Base-by-base conservation (phyloP, 331 rosid genomes). In the Pyracantha coccinea region DNA sequence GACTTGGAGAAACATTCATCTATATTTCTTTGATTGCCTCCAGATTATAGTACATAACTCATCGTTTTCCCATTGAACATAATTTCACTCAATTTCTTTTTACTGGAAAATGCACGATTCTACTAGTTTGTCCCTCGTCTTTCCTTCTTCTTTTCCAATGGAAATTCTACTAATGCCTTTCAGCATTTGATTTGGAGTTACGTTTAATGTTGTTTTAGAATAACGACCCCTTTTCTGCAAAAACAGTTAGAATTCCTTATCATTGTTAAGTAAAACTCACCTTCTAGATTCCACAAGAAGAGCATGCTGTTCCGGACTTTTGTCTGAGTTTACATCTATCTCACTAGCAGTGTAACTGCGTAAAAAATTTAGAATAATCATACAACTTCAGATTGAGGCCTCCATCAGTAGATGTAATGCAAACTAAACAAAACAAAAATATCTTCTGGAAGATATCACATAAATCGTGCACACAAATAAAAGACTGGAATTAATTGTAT, bases 231-330 rank as follows among this genome's bases (percentile, higher is more conserved):
- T 8, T 27, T 55, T 55, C 24, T 55, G 24, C 25, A 55, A 55
- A 27, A 55, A 20, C 29, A 57, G 20, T 62, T 62, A 62, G 19
- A 62, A 28, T 6, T 7, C 23, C 44, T 31, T 4, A 25, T 31
- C 35, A 52, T 57, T 53, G 23, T 45, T 11, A 76, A 75, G 58
- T 57, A 77, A 19, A 81, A 84, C 79, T 84, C 75, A 91, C 99
- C 96, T 91, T 80, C 88, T 91, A 23, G 98, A 89, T 75, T 91
- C 94, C 83, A 88, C 88, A 73, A 91, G 98, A 59, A 88, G 84
- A 72, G 97, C 89, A 59, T 85, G 96, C 83, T 83, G 96, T 81
- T 91, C 97, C n/a, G 82, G 81, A 79, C 77, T 78, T 74, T 82
- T 87, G 60, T 88, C 91, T 62, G 91, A 88, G 78, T 78, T 71